Evolutionary conservation across 805 yeast species (phyloP).

Genomic region (Metschnikowia reukaufii): DNA sequence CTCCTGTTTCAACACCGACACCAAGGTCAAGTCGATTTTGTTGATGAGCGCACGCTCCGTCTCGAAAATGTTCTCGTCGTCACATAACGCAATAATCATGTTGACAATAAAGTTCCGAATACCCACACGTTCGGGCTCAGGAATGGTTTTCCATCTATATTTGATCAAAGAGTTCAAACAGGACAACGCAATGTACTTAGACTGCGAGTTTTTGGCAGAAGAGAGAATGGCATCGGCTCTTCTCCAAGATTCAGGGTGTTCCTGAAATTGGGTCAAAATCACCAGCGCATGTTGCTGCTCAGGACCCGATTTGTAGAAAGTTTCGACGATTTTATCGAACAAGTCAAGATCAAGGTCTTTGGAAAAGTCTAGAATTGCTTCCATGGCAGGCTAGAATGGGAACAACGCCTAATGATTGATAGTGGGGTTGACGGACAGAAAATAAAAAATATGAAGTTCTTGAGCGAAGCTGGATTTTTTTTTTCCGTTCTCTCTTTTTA

Average conservation of each 20-base stretch:
- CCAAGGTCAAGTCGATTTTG: conserved; percentile 91
- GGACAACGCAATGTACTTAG: conserved; percentile 89
- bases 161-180: conserved; percentile 87
- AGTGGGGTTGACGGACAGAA: background rate
- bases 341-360: conserved; percentile 76
- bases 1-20: conserved; percentile 92
- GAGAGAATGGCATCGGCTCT: conserved; percentile 87
- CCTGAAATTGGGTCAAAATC: conserved; percentile 78
- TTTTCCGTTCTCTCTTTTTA: background rate
- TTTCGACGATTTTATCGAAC: conserved; percentile 80
- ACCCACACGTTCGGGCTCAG: conserved; percentile 85
- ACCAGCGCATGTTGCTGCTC: conserved; percentile 72
- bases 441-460: background rate
- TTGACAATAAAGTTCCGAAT: conserved; percentile 91
- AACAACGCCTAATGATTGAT: conserved; percentile 1
- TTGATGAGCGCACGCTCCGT: conserved; percentile 80
- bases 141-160: conserved; percentile 91
- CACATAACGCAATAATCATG: conserved; percentile 90
- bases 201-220: conserved; percentile 72
- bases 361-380: conserved; percentile 80
- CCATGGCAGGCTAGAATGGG: conserved; percentile 52
- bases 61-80: conserved; percentile 70
- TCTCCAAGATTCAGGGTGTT: conserved; percentile 94
- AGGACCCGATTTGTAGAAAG: conserved; percentile 72
- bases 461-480: background rate